Percentiles rank a stretch among this genome's conserved stretches.
Conservation (phyloP, 2,329 filamentous ascomycete genomes). For the Fusarium pininemorale region DNA sequence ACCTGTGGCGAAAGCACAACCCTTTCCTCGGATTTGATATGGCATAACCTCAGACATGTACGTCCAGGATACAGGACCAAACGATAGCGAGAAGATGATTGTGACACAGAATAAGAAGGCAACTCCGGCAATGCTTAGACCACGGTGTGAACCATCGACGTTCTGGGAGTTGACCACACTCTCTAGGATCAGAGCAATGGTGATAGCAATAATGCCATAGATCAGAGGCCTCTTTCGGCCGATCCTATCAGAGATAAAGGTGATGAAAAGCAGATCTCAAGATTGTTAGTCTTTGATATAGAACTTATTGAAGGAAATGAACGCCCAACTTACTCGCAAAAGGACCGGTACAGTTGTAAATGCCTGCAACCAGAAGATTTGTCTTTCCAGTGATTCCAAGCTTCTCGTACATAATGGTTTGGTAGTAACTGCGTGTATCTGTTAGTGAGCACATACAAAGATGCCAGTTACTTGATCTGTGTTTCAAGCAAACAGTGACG, state of each 20-base stretch:
- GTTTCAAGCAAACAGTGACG: background rate
- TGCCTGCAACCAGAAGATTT: constrained; percentile 64
- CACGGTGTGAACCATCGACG: constrained; percentile 45
- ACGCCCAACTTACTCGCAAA: constrained; percentile 50
- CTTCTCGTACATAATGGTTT: constrained; percentile 62
- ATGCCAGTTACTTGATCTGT: background rate
- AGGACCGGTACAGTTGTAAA: constrained; percentile 69
- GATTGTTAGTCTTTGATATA: background rate
- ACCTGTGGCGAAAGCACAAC: constrained; percentile 39
- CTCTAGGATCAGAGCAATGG: constrained; percentile 66
- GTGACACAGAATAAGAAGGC: constrained; percentile 67
- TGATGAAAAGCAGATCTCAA: constrained; percentile 63
- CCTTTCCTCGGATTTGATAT: constrained; percentile 63
- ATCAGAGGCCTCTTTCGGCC: constrained; percentile 73
- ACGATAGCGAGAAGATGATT: constrained; percentile 62
- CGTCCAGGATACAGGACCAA: constrained; percentile 64
- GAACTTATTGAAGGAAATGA: background rate
- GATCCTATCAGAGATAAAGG: constrained; percentile 67
- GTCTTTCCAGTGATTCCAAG: constrained; percentile 60
- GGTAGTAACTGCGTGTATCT: constrained; percentile 50
- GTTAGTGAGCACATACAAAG: background rate
- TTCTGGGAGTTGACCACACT: constrained; percentile 63
- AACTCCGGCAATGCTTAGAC: constrained; percentile 64
- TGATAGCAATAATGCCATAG: constrained; percentile 67
- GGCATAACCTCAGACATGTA: constrained; percentile 72